These are phyloP conservation scores for Caloboletus inedulis DNA, from an alignment of 1,284 basidiomycete species.

Conservation along the genomic window DNA sequence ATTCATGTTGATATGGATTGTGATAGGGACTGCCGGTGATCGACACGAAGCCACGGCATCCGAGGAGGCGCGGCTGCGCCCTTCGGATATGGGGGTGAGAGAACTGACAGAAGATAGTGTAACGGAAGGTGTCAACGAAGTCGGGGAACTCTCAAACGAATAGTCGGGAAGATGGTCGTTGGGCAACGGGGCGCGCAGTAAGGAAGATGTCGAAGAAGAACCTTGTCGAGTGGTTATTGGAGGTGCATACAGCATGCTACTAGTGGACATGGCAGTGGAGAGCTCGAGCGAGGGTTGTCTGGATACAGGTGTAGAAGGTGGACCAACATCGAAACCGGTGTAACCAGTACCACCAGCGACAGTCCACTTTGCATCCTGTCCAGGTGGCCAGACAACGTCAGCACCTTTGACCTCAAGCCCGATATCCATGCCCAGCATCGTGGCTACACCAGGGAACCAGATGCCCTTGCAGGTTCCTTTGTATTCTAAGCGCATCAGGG, in stretches of 20 bases:
- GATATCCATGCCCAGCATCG: conserved; percentile 73
- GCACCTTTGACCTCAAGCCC: conserved; percentile 63
- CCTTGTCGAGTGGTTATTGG: conserved; percentile 36
- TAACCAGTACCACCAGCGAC: conserved; percentile 62
- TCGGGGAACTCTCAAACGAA: conserved; percentile 64
- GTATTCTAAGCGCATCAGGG: conserved; percentile 67
- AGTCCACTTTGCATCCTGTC: conserved; percentile 51
- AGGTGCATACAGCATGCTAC: conserved; percentile 26
- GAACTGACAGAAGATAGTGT: conserved; percentile 58
- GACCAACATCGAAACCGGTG: conserved; percentile 61
- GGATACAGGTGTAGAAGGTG: conserved; percentile 34
- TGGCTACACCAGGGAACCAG: conserved; percentile 79
- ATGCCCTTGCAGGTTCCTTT: conserved; percentile 69
- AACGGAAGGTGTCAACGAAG: conserved; percentile 46
- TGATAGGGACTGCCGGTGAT: conserved; percentile 35
- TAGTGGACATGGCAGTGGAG: conserved; percentile 21
- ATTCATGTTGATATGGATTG: conserved; percentile 75
- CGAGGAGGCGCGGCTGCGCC: conserved; percentile 30
- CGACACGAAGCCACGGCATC: conserved; percentile 18
- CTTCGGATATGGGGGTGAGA: conserved; percentile 41
- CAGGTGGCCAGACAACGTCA: conserved; percentile 61
- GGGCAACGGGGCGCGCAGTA: conserved; percentile 70
- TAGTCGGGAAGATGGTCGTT: conserved; percentile 59
- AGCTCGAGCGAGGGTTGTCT: conserved; percentile 53
- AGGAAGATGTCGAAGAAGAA: conserved; percentile 54